Evolutionary conservation across 495 filamentous ascomycete species (phyloP).

Genomic region (Neurospora hispaniola): DNA sequence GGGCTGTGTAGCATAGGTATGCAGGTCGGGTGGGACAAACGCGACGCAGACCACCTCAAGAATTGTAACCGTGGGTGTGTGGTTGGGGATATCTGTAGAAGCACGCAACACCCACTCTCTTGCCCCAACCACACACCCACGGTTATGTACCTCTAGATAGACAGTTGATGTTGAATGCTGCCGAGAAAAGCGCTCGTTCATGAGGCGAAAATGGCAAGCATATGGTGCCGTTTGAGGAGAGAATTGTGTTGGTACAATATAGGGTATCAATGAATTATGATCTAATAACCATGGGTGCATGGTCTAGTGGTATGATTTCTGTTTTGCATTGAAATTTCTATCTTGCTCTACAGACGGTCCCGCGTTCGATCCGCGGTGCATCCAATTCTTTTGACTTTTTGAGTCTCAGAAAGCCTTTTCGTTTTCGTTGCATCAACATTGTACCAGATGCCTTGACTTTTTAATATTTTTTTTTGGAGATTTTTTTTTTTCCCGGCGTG

Average conservation of each 20-base stretch:
- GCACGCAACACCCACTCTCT: too few species aligned
- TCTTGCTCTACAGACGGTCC: constrained; percentile 5
- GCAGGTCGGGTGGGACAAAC: not conserved
- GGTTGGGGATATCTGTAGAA: too few species aligned
- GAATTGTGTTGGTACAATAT: not conserved
- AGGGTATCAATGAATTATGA: too few species aligned
- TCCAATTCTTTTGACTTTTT: not conserved
- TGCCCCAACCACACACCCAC: too few species aligned
- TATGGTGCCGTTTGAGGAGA: not conserved
- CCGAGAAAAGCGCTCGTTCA: not conserved
- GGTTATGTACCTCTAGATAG: too few species aligned
- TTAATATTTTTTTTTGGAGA: not conserved
- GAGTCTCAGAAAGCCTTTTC: not conserved
- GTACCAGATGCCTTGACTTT: not conserved
- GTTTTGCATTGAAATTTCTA: constrained; percentile 4
- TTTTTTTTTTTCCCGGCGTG: too few species aligned
- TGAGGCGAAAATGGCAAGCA: not conserved
- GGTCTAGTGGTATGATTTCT: constrained; percentile 9
- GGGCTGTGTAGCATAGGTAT: not conserved
- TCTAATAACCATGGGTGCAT: constrained; percentile 3
- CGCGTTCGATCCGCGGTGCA: not conserved
- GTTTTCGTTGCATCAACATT: not conserved
- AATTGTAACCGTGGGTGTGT: too few species aligned
- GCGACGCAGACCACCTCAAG: not conserved
- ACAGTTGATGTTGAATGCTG: not conserved